Base-by-base conservation (phyloP, 2,329 filamentous ascomycete species). In the Colletotrichum spinosum region DNA sequence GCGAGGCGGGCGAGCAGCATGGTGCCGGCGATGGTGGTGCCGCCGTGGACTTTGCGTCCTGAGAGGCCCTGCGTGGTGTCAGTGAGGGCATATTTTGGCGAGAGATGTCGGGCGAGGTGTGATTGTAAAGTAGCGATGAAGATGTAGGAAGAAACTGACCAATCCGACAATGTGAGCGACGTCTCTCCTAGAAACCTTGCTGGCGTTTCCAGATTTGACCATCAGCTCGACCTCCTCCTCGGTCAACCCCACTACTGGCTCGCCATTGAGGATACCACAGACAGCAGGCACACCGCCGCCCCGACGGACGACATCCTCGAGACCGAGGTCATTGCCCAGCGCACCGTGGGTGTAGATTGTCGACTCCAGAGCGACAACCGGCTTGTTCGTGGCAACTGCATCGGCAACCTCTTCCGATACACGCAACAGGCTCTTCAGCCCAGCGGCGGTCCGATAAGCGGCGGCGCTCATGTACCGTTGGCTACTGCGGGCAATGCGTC, bases 341-440 rank as follows among this genome's bases (percentile, higher is more conserved):
- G 91, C 89, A 45, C 94, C 94, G 79, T 99, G 96, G 1, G 96
- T 99, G 78, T 99, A 98, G 71, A 99, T 98, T 5, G 96, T 97
- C 2, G 93, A 94, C 78, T 99, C 96, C 5, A 99, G 85, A 13
- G 95, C 96, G 10, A 99, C 94, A 4, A 99, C 90, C 1, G 96
- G 95, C 72, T 88, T 90, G 61, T 90, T 89, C 11, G 88, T 86
- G 46, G 87, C 83, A 52, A 97, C 77, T 44, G 94, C 95, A 74
- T 93, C 88, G 56, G 84, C 82, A 11, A 99, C 90, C 78, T 98
- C 95, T 55, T 95, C 90, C 1, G 93, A 94, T 46, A 97, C 83
- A 57, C 84, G 86, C 61, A 97, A 84, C 66, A 93, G 70, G 45
- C 76, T 71, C 63, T 74, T 74, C 38, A 84, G 70, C 11, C 74